Evolutionary conservation across 148 eudicot species (phyloP).

Genomic region (Spergularia bocconei): DNA sequence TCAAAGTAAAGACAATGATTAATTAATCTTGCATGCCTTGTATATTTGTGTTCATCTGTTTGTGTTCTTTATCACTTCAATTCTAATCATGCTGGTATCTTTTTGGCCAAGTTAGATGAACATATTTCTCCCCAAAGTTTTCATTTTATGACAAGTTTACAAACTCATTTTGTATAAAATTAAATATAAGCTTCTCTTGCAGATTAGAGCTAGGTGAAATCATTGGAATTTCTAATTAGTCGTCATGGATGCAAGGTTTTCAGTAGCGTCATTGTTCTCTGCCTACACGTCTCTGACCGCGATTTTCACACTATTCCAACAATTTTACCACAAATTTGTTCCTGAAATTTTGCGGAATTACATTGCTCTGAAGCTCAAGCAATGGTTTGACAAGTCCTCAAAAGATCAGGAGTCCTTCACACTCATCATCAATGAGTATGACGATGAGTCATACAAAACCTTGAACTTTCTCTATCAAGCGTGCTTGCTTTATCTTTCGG

Average conservation of each 20-base stretch:
- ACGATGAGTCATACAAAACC: no score
- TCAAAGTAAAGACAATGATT: no score
- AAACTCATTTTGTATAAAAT: background rate
- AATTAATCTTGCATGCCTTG: no score
- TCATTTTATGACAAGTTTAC: background rate
- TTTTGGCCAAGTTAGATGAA: no score
- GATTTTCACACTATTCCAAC: background rate
- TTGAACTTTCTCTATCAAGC: slow-evolving; percentile 3
- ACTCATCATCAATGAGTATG: background rate
- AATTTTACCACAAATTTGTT: slow-evolving; percentile 3
- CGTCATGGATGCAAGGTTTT: background rate
- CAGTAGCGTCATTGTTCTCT: background rate
- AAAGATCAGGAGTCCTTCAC: background rate
- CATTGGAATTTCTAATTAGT: background rate
- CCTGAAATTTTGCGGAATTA: background rate
- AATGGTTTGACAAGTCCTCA: background rate
- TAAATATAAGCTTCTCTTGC: background rate
- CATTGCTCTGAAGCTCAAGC: background rate
- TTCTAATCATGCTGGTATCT: no score
- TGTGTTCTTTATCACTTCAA: no score
- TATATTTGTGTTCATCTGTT: no score
- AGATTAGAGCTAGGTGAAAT: background rate
- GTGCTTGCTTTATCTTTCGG: slow-evolving; percentile 2
- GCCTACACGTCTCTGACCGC: background rate
- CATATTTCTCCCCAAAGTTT: background rate